phyloP scores from a whole-genome alignment of 257 asterid species.

The Solanum piurae region DNA sequence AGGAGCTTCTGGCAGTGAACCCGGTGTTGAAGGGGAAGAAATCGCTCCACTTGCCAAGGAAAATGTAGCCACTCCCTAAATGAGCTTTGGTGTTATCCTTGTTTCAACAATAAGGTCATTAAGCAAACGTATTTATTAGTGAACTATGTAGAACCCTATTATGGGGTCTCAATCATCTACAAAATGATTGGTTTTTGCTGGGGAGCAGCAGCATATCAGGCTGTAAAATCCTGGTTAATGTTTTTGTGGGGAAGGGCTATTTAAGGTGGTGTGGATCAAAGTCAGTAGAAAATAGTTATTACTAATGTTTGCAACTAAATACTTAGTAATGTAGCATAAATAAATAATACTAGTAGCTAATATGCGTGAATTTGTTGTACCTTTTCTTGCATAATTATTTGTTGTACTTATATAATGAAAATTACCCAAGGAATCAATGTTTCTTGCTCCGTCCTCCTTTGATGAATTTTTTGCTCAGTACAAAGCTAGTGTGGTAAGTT shows the following conservation, averaged over 20 bases:
- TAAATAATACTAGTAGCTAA: background rate
- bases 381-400: background rate
- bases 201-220: background rate
- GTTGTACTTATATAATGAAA: background rate
- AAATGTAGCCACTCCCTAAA: conserved; percentile 76
- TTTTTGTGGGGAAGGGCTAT: background rate
- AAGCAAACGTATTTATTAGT: background rate
- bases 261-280: background rate
- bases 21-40: conserved; percentile 73
- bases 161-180: background rate
- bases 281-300: background rate
- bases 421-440: background rate
- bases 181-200: background rate
- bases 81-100: background rate
- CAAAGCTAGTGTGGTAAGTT: background rate
- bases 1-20: conserved; percentile 58
- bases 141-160: background rate
- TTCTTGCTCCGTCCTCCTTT: background rate
- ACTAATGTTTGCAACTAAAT: background rate
- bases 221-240: background rate
- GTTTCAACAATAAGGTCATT: background rate
- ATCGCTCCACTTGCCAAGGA: conserved; percentile 82
- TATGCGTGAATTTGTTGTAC: background rate
- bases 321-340: background rate
- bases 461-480: background rate